A percentile compares a stretch with the other conserved stretches of the same genome.
These are phyloP conservation scores for Knoxia roxburghii DNA, from an alignment of 257 asterid genomes.

Conservation along the genomic window DNA sequence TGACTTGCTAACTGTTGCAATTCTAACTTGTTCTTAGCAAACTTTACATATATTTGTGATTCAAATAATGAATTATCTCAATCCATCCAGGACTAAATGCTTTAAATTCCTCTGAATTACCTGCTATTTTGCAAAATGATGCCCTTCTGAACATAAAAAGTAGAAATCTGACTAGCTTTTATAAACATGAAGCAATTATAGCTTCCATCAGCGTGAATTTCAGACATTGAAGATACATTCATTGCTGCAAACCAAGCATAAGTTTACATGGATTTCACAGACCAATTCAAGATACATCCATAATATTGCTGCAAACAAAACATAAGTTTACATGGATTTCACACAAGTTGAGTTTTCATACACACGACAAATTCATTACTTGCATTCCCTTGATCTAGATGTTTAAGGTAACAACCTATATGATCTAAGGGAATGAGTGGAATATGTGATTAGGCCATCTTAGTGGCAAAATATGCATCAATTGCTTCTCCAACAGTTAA, in stretches of 20 bases:
- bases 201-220: neutral
- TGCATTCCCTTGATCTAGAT: constrained; percentile 5
- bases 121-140: no score
- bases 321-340: neutral
- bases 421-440: neutral
- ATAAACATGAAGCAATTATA: neutral
- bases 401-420: neutral
- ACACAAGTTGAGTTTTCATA: neutral
- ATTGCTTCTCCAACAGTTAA: constrained; percentile 35
- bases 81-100: neutral
- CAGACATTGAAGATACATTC: neutral
- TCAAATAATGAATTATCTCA: neutral
- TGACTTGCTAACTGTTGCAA: constrained; percentile 2
- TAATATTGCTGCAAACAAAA: no score
- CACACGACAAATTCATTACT: neutral
- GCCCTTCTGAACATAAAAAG: neutral
- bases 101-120: neutral
- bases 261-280: neutral
- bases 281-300: no score
- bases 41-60: constrained; percentile 1
- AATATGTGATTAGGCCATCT: constrained; percentile 12
- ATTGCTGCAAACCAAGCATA: neutral
- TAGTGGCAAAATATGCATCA: constrained; percentile 23
- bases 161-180: no score
- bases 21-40: neutral